phyloP scores from a whole-genome alignment of 1,284 basidiomycete species.

The Pterulicium gracile region DNA sequence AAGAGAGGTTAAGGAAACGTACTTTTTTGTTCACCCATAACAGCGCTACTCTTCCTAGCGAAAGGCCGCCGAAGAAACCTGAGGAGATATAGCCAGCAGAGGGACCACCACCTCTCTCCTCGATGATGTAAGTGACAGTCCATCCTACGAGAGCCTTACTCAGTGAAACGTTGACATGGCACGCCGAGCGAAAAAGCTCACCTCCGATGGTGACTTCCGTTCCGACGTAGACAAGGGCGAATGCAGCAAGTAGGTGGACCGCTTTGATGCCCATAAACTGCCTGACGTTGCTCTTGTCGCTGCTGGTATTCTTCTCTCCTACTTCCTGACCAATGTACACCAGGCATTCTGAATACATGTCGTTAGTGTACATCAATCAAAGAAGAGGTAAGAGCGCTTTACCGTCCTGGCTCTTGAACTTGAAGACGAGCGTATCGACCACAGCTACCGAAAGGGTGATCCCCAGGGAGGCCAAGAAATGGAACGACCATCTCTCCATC shows the following conservation, averaged over 20 bases:
- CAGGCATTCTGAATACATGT: slow-evolving; percentile 4
- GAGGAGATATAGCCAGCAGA: slow-evolving; percentile 22
- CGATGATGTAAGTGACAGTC: slow-evolving; percentile 30
- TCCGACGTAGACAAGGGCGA: slow-evolving; percentile 33
- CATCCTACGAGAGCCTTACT: too few relatives aligned
- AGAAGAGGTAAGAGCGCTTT: not conserved
- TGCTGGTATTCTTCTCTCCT: slow-evolving; percentile 13
- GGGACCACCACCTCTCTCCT: slow-evolving; percentile 17
- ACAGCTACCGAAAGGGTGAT: slow-evolving; percentile 24
- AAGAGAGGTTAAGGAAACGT: not conserved
- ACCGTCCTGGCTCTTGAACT: not conserved
- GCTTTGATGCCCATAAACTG: slow-evolving; percentile 25
- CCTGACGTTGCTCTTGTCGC: slow-evolving; percentile 22
- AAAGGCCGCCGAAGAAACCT: slow-evolving; percentile 23
- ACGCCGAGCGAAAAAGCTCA: slow-evolving; percentile 10
- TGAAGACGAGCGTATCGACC: slow-evolving; percentile 6
- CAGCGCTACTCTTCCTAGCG: slow-evolving; percentile 17
- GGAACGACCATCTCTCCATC: slow-evolving; percentile 36
- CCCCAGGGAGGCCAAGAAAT: slow-evolving; percentile 34
- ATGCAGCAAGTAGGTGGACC: slow-evolving; percentile 30
- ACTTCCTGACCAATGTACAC: slow-evolving; percentile 17
- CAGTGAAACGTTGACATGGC: too few relatives aligned
- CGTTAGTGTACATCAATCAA: slow-evolving; percentile 1
- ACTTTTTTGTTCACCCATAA: slow-evolving; percentile 18
- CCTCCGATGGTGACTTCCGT: slow-evolving; percentile 34